Conservation (phyloP, 768 basidiomycete genomes). For the Lepiota venenata region DNA sequence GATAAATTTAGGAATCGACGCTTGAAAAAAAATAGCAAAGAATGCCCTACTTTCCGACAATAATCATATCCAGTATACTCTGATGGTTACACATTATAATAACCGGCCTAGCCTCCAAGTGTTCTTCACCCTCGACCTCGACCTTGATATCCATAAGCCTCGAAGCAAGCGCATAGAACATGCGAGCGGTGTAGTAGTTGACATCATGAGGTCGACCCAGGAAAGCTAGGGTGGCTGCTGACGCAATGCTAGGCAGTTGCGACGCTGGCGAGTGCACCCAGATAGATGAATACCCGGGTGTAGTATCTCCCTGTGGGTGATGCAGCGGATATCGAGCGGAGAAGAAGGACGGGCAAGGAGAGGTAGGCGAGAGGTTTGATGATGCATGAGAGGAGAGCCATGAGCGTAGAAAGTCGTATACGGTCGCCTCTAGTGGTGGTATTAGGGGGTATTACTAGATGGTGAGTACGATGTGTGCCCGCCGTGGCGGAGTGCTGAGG, state of each 20-base stretch:
- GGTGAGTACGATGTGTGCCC: not conserved
- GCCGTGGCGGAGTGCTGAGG: not conserved
- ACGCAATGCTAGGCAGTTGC: constrained; percentile 70
- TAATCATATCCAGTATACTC: constrained; percentile 86
- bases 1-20: constrained; percentile 10
- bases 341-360: constrained; percentile 66
- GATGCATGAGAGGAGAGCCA: constrained; percentile 61
- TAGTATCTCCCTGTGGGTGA: constrained; percentile 67
- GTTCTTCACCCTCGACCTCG: constrained; percentile 83
- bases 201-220: constrained; percentile 73
- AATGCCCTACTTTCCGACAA: constrained; percentile 64
- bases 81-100: constrained; percentile 91
- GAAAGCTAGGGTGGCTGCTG: constrained; percentile 63
- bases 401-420: constrained; percentile 24
- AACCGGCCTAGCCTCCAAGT: constrained; percentile 67
- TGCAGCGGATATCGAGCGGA: constrained; percentile 53
- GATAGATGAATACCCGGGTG: constrained; percentile 67
- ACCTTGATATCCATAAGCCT: constrained; percentile 63
- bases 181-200: constrained; percentile 78
- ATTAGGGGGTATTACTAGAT: too few relatives aligned
- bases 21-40: not conserved
- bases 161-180: constrained; percentile 71
- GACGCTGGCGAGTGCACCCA: constrained; percentile 65
- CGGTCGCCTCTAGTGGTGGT: too few relatives aligned
- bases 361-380: constrained; percentile 74